phyloP scores from a whole-genome alignment of 331 rosid genomes.

The Phaseolus coccineus region DNA sequence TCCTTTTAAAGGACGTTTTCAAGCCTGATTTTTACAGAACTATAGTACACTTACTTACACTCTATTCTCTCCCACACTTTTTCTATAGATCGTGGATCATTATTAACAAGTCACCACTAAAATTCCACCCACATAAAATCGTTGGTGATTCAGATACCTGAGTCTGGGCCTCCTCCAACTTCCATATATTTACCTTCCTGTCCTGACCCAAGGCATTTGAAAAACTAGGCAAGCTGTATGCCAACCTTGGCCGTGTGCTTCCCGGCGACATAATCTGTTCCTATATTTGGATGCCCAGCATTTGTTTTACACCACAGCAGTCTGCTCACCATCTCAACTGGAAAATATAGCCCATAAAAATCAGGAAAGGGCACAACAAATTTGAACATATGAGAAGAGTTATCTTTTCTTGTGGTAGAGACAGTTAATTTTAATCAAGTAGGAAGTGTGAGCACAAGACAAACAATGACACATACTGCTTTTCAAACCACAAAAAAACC shows the following conservation, averaged over 20 bases:
- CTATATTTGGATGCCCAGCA: slow-evolving; percentile 6
- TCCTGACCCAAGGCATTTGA: slow-evolving; percentile 19
- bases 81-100: slow-evolving; percentile 32
- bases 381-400: not conserved
- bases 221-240: slow-evolving; percentile 34
- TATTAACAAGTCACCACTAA: slow-evolving; percentile 20
- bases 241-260: slow-evolving; percentile 43
- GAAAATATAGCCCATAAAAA: slow-evolving; percentile 29
- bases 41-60: slow-evolving; percentile 51
- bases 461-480: not conserved
- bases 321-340: slow-evolving; percentile 55
- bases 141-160: slow-evolving; percentile 35
- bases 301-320: slow-evolving; percentile 41
- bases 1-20: slow-evolving; percentile 33
- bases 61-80: slow-evolving; percentile 29
- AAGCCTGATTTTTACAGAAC: slow-evolving; percentile 55
- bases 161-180: slow-evolving; percentile 22
- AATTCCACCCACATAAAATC: slow-evolving; percentile 36
- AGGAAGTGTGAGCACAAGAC: slow-evolving; percentile 15
- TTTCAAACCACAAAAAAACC: not conserved
- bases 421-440: slow-evolving; percentile 9
- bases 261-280: slow-evolving; percentile 20
- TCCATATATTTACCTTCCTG: slow-evolving; percentile 30
- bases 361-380: slow-evolving; percentile 34
- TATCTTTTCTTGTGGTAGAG: not conserved